Conservation (phyloP, 1,139 yeast genomes). For the Trichomonascaceae sp. region DNA sequence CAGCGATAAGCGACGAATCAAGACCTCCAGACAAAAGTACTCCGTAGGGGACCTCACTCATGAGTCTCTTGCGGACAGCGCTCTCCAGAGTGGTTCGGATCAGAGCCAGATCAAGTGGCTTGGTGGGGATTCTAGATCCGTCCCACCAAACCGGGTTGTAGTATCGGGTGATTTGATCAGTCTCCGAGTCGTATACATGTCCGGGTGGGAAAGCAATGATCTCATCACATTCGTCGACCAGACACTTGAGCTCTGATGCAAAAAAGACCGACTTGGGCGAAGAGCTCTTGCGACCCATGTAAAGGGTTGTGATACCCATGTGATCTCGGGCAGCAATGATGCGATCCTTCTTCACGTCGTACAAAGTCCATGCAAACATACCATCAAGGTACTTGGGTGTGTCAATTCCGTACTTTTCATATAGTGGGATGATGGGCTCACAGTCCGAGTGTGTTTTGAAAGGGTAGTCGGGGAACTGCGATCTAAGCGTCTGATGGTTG, state of each 20-base stretch:
- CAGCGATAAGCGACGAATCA: conserved; percentile 89
- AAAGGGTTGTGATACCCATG: conserved; percentile 89
- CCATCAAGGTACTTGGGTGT: conserved; percentile 93
- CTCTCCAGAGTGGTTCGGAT: conserved; percentile 76
- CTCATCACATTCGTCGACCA: conserved; percentile 86
- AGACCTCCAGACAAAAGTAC: conserved; percentile 93
- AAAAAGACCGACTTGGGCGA: conserved; percentile 70
- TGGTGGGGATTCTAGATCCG: conserved; percentile 54
- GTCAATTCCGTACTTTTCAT: conserved; percentile 71
- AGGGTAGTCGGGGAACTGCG: conserved; percentile 52
- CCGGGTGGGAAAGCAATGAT: conserved; percentile 97
- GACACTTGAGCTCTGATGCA: conserved; percentile 89
- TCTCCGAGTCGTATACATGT: conserved; percentile 83
- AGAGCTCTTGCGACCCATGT: conserved; percentile 75
- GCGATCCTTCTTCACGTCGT: conserved; percentile 74
- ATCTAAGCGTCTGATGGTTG: conserved; percentile 85
- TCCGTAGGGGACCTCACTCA: conserved; percentile 99
- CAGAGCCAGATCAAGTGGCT: conserved; percentile 54
- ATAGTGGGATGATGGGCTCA: conserved; percentile 92
- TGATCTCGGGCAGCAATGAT: conserved; percentile 97
- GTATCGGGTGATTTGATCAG: conserved; percentile 77
- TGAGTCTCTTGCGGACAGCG: conserved; percentile 95
- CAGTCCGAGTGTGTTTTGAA: conserved; percentile 88
- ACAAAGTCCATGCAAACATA: conserved; percentile 91
- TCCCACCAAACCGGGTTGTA: conserved; percentile 95